Evolutionary conservation across 1,284 basidiomycete genomes (phyloP), one percentile per base, ranked within the genome.

Genomic region (Wolfiporia cocos): DNA sequence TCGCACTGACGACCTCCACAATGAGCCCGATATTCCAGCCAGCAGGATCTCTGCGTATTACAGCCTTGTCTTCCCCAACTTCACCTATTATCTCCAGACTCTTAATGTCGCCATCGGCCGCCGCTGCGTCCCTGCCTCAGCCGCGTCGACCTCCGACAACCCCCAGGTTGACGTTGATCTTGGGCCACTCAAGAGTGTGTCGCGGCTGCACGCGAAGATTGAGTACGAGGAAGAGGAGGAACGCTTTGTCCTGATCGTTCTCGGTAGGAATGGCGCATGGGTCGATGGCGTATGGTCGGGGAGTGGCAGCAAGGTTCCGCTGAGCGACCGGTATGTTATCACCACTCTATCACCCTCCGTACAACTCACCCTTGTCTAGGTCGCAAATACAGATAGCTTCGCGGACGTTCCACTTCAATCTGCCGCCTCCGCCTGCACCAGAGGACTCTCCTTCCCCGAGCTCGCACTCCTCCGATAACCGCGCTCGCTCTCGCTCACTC

Each of bases 301-400:
- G 15, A 86, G 87, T 58, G 91, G 92, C 14, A 86, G 87, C 46
- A 78, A 86, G 46, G 88, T 93, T 19, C 77, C 86, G 23, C 70
- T 97, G 26, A 73, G 80, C 36, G 86, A 91, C 62, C 77, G 89
- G 92, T 92, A 47, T 43, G 78, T 68, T 23, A 43, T 18, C 37
- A 19, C 22, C 23, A 3, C 20, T 35, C 21, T 43, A 23, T n/a
- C 15, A 21, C 3, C 39, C 28, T 22, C 14, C 10, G 26, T 30
- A 18, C 15, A 7, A 30, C 46, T 50, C 33, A 41, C 34, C 37
- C 31, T 31, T 46, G 46, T 37, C 20, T 42, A 97, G 95, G 59
- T 95, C 96, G 42, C 92, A 94, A 66, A 95, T 99, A 53, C 96
- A 98, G 69, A 99, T 99, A 56, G 92, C 95, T 23, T 95, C 95